Base-by-base conservation (phyloP, 345 rosid genomes). In the Dimocarpus longan region DNA sequence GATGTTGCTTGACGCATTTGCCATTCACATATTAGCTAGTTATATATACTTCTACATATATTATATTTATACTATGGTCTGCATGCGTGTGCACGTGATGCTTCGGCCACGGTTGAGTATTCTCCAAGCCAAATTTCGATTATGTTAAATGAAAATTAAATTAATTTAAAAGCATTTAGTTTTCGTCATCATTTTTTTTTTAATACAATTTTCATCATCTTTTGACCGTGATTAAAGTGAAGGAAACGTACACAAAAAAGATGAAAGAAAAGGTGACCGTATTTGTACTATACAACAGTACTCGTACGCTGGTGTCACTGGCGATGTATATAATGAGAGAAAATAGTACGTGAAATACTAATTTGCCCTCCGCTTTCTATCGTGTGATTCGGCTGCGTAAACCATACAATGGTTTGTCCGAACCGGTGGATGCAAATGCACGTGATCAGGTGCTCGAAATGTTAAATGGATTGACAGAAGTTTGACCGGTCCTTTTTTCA, bases 1-100 rank as follows among this genome's bases (percentile, higher is more conserved):
- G 85, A 87, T 89, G 89, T 85, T 87, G 89, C 90, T 89, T 85
- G 79, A 85, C 89, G 90, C 87, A 82, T 82, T 84, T 85, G 80
- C 83, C 79, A 81, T 80, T 85, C 44, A 50, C 8, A 46, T 46
- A 32, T 57, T 59, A 71, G 74, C 43, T 80, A 50, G 79, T 13
- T 32, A 57, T 62, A 50, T 21, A 11, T 21, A 52, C 4, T 32
- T 32, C 37, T 32, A 32, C 37, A 32, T 32, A 32, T 32, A 32
- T 2, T 54, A 72, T 83, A 72, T 75, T 76, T 72, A 60, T 50
- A 43, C 15, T 43, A 44, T 3, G 68, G 60, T 40, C 26, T 64
- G 82, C 85, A 76, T 76, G 72, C 79, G 71, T 19, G 3, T 12
- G 76, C 91, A 85, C 87, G 85, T 78, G 86, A 82, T 73, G 57